Conservation (phyloP, 1,139 yeast genomes). For the Eremothecium cymbalariae region DNA sequence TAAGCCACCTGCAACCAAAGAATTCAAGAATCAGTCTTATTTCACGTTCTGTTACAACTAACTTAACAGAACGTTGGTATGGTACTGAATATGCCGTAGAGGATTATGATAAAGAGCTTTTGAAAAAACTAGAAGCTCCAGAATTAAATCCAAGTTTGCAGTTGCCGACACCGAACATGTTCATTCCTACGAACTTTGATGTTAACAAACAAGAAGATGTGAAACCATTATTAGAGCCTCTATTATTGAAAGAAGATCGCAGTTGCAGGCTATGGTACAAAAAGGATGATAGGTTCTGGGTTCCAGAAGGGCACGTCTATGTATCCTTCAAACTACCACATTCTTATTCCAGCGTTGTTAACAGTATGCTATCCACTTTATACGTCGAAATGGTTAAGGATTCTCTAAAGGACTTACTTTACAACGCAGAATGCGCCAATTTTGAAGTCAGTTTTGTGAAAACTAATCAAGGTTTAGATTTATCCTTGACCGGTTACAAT, state of each 20-base stretch:
- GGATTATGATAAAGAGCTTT: conserved; percentile 38
- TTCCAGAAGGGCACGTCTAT: conserved; percentile 74
- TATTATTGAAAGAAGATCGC: conserved; percentile 38
- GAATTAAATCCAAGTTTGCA: conserved; percentile 39
- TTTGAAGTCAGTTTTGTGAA: conserved; percentile 50
- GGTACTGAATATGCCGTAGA: conserved; percentile 67
- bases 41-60: conserved; percentile 40
- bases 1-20: conserved; percentile 42
- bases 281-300: conserved; percentile 81
- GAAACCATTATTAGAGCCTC: conserved; percentile 40
- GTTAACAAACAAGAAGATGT: conserved; percentile 41
- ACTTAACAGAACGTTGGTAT: conserved; percentile 69
- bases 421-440: conserved; percentile 81
- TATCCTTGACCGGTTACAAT: conserved; percentile 71
- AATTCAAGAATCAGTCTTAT: conserved; percentile 57
- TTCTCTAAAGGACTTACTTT: conserved; percentile 60
- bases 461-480: conserved; percentile 62
- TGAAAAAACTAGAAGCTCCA: conserved; percentile 32
- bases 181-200: conserved; percentile 69
- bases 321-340: conserved; percentile 60
- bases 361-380: conserved; percentile 51
- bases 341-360: conserved; percentile 47
- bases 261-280: conserved; percentile 69
- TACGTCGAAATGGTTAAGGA: conserved; percentile 68
- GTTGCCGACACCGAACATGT: conserved; percentile 66